Base-by-base conservation (phyloP, 345 rosid species). In the Acer campestre region DNA sequence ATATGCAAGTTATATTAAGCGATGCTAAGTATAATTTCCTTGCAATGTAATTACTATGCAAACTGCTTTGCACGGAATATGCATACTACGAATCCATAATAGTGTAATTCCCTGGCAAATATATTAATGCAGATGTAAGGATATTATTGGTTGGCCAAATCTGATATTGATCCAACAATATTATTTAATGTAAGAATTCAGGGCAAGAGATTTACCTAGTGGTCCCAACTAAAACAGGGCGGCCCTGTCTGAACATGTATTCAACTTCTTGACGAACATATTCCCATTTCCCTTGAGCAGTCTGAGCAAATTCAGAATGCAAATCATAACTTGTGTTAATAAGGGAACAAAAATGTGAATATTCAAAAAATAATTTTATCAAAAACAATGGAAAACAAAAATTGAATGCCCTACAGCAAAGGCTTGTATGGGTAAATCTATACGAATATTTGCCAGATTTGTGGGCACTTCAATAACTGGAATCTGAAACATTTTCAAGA, bases 211-310 rank as follows among this genome's bases (percentile, higher is more conserved):
- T 29, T 84, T 79, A 95, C 98, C 98, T 95, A 68, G 98, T 95
- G 42, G 95, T 95, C 77, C 98, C 98, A 72, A 93, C 98, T 84
- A 95, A 90, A 90, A 95, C 95, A 49, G 98, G 98, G 53, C 98
- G 95, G 59, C 98, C 98, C 76, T 88, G 92, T 75, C 91, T 85
- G 80, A 93, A 95, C 97, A 95, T 95, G 87, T 85, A 84, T 82
- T 90, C 92, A 77, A 95, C 97, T 91, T 95, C 98, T 78, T 79
- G 93, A 67, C 97, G 89, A 71, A 79, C 98, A 86, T 89, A 75
- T 82, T 91, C 93, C 98, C 98, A 95, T 87, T 95, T 95, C 63
- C 98, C 98, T 14, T 89, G 89, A 76, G 95, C 95, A 83, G 98
- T 88, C 98, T 95, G 84, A 22, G 71, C 77, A 67, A 72, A 75